A percentile compares a stretch with the other conserved stretches of the same genome.
Conservation (phyloP, 768 basidiomycete genomes). For the Termitomyces sp. region DNA sequence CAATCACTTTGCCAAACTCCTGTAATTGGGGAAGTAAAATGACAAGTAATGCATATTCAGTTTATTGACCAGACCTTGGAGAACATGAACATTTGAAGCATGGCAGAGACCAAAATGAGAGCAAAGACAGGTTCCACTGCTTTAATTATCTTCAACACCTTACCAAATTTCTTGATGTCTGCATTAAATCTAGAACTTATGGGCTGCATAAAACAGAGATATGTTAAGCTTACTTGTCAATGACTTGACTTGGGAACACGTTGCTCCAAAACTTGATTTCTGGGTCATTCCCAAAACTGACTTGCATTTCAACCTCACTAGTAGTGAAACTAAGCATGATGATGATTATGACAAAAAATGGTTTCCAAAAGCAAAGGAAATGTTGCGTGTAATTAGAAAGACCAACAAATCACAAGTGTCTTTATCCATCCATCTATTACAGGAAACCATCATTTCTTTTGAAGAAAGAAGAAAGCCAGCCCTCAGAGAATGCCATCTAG, state of each 20-base stretch:
- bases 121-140: conserved; percentile 24
- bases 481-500: too few relatives aligned
- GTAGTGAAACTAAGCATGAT: conserved; percentile 23
- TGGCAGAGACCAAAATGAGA: conserved; percentile 23
- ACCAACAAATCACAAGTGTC: too few relatives aligned
- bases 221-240: conserved; percentile 18
- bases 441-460: too few relatives aligned
- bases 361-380: too few relatives aligned
- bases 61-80: conserved; percentile 18
- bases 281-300: conserved; percentile 25
- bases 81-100: conserved; percentile 25
- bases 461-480: too few relatives aligned
- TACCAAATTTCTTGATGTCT: conserved; percentile 27
- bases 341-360: too few relatives aligned
- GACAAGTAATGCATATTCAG: not conserved
- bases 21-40: not conserved
- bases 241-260: conserved; percentile 25
- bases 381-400: too few relatives aligned
- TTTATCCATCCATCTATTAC: too few relatives aligned
- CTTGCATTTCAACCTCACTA: conserved; percentile 26
- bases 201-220: not conserved
- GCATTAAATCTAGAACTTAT: conserved; percentile 16
- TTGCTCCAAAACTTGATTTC: conserved; percentile 26
- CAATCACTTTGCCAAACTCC: conserved; percentile 26
- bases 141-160: conserved; percentile 25